Percentiles rank a stretch among this genome's conserved stretches.
phyloP scores from a whole-genome alignment of 345 rosid genomes.

The Eucalyptus erythrocorys region DNA sequence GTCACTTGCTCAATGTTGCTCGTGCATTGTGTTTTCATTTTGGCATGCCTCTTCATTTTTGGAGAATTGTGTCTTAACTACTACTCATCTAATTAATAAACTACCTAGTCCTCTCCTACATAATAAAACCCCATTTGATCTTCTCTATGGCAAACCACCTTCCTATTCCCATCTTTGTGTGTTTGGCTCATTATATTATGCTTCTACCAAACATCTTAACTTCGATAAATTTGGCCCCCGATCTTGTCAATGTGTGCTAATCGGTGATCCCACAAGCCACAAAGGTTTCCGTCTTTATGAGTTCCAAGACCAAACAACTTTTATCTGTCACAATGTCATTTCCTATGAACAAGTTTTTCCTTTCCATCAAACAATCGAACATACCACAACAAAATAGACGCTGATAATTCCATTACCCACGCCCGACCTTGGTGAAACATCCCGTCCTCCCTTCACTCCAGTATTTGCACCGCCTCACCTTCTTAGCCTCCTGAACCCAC shows the following conservation, averaged over 20 bases:
- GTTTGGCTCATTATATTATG: neutral
- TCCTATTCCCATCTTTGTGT: neutral
- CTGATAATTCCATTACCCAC: neutral
- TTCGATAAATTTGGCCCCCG: neutral
- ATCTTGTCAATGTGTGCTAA: neutral
- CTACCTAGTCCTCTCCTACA: neutral
- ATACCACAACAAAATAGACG: neutral
- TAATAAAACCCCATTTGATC: neutral
- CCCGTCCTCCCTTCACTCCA: neutral
- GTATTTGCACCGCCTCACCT: neutral
- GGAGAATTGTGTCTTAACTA: neutral
- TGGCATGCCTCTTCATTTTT: neutral
- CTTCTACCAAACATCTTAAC: neutral
- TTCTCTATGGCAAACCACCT: neutral
- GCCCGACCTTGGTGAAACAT: neutral
- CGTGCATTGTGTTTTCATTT: neutral
- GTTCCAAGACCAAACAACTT: neutral
- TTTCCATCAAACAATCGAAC: neutral
- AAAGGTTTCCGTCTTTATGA: neutral
- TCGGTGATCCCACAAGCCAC: neutral
- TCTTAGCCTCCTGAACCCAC: neutral
- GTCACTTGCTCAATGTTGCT: neutral
- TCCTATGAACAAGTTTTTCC: neutral
- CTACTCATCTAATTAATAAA: neutral
- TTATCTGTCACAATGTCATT: accelerated